Conservation (phyloP, 371 early-diverging fungal genomes). For the Dichotomocladium elegans region DNA sequence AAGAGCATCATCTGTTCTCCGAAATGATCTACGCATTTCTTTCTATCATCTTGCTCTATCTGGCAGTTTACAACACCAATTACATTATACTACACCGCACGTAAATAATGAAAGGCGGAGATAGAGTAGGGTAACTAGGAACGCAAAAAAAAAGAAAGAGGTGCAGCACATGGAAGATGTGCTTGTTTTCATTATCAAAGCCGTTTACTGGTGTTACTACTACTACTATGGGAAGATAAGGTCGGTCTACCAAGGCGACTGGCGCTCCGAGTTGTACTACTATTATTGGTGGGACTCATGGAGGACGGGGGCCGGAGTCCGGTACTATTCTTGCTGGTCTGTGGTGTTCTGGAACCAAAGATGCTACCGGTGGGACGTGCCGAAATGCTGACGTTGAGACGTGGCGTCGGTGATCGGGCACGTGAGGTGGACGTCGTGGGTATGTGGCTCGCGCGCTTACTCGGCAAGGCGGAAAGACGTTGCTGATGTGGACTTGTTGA, state of each 20-base stretch:
- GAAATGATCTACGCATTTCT: constrained; percentile 5
- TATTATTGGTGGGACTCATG: too few relatives aligned
- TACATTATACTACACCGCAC: too few relatives aligned
- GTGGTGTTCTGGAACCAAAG: constrained; percentile 2
- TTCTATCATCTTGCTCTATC: constrained; percentile 15
- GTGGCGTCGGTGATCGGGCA: constrained; percentile 3
- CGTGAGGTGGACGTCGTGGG: constrained; percentile 8
- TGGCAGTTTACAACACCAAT: too few relatives aligned
- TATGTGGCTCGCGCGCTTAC: constrained; percentile 12
- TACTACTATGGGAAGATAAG: too few relatives aligned
- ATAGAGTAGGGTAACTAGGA: too few relatives aligned
- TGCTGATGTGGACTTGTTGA: constrained; percentile 6
- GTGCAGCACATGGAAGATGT: too few relatives aligned
- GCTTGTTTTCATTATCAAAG: too few relatives aligned
- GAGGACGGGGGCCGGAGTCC: too few relatives aligned
- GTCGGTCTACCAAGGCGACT: constrained; percentile 16
- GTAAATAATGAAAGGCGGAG: too few relatives aligned
- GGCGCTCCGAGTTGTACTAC: constrained; percentile 3
- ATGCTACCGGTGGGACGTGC: constrained; percentile 3
- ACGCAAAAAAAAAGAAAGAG: too few relatives aligned
- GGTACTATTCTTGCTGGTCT: constrained; percentile 1
- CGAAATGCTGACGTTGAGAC: not conserved
- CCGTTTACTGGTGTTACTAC: too few relatives aligned
- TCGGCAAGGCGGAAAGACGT: constrained; percentile 3
- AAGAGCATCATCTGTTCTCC: not conserved